These are phyloP conservation scores for Trichothecium sympodiale DNA, from an alignment of 2,329 filamentous ascomycete genomes.

Conservation along the genomic window DNA sequence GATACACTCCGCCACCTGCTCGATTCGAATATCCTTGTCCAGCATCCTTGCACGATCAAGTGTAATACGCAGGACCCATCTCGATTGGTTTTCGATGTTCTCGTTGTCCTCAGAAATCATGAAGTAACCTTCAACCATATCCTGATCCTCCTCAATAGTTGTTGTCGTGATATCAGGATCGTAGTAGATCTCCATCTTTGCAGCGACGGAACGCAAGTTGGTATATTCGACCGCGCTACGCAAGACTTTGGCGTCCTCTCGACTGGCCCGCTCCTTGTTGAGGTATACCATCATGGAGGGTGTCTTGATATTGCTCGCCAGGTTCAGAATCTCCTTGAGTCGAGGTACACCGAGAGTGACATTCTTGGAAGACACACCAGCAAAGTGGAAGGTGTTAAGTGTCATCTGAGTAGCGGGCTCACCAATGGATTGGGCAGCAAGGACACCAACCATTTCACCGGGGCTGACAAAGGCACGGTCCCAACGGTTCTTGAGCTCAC, in stretches of 20 bases:
- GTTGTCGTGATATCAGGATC: slow-evolving; percentile 84
- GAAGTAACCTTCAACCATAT: slow-evolving; percentile 96
- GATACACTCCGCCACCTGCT: slow-evolving; percentile 82
- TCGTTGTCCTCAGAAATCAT: slow-evolving; percentile 67
- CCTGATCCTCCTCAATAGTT: slow-evolving; percentile 73
- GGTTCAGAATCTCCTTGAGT: slow-evolving; percentile 98
- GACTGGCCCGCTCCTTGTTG: slow-evolving; percentile 49
- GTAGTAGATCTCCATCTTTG: slow-evolving; percentile 93
- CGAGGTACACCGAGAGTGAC: slow-evolving; percentile 97
- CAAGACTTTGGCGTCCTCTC: slow-evolving; percentile 74
- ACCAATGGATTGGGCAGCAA: slow-evolving; percentile 96
- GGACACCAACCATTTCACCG: slow-evolving; percentile 96
- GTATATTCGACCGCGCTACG: slow-evolving; percentile 92
- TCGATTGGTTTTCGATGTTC: slow-evolving; percentile 64
- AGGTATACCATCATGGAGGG: slow-evolving; percentile 93
- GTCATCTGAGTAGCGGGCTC: slow-evolving; percentile 99
- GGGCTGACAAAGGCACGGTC: slow-evolving; percentile 75
- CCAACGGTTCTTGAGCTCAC: slow-evolving; percentile 84
- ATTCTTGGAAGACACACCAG: slow-evolving; percentile 99
- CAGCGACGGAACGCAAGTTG: slow-evolving; percentile 80
- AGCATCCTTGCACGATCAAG: slow-evolving; percentile 90
- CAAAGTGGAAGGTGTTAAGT: slow-evolving; percentile 98
- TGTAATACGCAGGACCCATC: slow-evolving; percentile 89
- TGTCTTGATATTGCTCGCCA: slow-evolving; percentile 97
- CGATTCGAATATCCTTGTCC: slow-evolving; percentile 84